phyloP scores from a whole-genome alignment of 768 basidiomycete genomes.

The Hericium rajendrae region DNA sequence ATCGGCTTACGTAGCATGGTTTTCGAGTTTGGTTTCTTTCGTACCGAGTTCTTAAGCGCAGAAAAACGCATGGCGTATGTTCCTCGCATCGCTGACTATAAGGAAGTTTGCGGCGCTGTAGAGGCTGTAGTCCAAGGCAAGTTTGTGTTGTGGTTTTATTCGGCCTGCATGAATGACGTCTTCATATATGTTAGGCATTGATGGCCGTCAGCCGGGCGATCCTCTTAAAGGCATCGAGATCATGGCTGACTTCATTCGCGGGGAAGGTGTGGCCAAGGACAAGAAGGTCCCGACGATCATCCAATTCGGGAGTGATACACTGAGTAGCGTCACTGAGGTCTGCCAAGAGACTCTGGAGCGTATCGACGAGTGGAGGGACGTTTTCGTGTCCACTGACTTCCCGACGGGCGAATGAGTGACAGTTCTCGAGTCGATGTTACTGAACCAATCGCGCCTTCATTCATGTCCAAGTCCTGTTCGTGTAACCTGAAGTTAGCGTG shows the following conservation, averaged over 20 bases:
- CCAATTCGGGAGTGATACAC: background rate
- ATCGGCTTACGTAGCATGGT: slow-evolving; percentile 29
- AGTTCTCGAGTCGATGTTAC: no score
- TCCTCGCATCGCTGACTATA: slow-evolving; percentile 22
- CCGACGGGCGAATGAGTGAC: background rate
- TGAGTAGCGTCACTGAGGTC: background rate
- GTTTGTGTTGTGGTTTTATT: background rate
- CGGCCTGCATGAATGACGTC: background rate
- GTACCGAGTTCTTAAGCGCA: slow-evolving; percentile 24
- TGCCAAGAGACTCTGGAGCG: background rate
- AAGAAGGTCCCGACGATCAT: background rate
- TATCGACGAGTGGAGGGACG: background rate
- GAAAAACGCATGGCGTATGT: slow-evolving; percentile 14
- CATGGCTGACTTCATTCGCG: background rate
- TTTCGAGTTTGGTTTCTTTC: slow-evolving; percentile 32
- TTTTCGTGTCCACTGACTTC: background rate
- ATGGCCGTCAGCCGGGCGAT: background rate
- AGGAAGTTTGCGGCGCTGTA: background rate
- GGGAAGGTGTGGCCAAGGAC: background rate
- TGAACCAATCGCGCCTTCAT: no score
- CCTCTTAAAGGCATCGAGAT: background rate
- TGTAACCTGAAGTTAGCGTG: no score
- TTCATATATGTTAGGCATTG: background rate
- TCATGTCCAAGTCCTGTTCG: no score
- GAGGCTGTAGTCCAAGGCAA: background rate